phyloP scores from a whole-genome alignment of 495 filamentous ascomycete species.

The Aspergillus hancockii region DNA sequence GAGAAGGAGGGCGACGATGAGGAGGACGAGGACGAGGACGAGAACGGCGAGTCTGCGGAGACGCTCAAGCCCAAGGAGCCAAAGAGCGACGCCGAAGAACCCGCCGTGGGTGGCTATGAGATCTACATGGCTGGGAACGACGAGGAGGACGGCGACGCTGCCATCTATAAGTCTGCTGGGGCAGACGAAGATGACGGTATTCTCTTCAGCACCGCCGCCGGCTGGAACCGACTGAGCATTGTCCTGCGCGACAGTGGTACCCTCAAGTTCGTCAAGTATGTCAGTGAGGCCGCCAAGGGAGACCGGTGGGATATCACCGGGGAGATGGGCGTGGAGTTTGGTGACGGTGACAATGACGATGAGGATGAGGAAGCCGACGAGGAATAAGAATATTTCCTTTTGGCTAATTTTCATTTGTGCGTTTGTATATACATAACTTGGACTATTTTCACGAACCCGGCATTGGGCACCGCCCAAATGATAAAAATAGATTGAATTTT shows the following conservation, averaged over 20 bases:
- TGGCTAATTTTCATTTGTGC: not conserved
- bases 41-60: conserved; percentile 22
- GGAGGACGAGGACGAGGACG: conserved; percentile 48
- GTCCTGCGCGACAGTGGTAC: conserved; percentile 85
- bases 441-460: not conserved
- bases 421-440: not conserved
- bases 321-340: conserved; percentile 51
- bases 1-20: conserved; percentile 66
- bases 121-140: conserved; percentile 91
- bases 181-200: conserved; percentile 87
- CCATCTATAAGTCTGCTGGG: conserved; percentile 74
- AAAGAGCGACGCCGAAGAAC: conserved; percentile 45
- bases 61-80: conserved; percentile 15
- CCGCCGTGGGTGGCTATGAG: conserved; percentile 77
- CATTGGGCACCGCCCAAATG: not conserved
- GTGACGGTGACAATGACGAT: conserved; percentile 43
- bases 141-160: conserved; percentile 59
- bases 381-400: conserved; percentile 15
- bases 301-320: conserved; percentile 92
- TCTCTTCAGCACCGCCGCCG: conserved; percentile 81
- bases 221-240: conserved; percentile 87
- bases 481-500: not conserved
- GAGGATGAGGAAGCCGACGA: conserved; percentile 25
- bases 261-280: conserved; percentile 94
- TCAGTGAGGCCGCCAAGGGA: conserved; percentile 75